phyloP scores from a whole-genome alignment of 129 eudicot species.

The Lonicera japonica region DNA sequence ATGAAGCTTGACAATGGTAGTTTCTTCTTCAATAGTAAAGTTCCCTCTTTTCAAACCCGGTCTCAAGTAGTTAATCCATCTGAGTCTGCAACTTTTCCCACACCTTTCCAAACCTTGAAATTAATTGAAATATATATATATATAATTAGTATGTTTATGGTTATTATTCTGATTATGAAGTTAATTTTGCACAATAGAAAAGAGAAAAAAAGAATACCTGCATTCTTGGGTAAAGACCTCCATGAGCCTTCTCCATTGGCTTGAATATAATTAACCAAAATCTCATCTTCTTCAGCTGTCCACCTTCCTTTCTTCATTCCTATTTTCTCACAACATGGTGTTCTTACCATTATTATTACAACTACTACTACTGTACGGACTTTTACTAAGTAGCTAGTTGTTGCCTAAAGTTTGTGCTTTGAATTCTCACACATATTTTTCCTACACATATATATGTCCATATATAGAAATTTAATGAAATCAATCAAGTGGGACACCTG shows the following conservation, averaged over 20 bases:
- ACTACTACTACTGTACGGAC: too few species aligned
- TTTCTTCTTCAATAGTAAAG: slow-evolving; percentile 2
- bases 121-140: too few species aligned
- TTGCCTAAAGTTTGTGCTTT: too few species aligned
- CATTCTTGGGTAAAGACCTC: slow-evolving; percentile 10
- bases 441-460: too few species aligned
- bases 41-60: slow-evolving; percentile 10
- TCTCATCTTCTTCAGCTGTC: slow-evolving; percentile 34
- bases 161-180: too few species aligned
- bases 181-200: too few species aligned
- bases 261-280: slow-evolving; percentile 21
- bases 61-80: slow-evolving; percentile 38
- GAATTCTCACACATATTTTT: too few species aligned
- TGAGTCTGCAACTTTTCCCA: slow-evolving; percentile 34
- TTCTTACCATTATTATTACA: slow-evolving; percentile 17
- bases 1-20: slow-evolving; percentile 26
- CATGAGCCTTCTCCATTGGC: slow-evolving; percentile 34
- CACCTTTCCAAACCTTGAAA: slow-evolving; percentile 27
- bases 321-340: slow-evolving; percentile 28
- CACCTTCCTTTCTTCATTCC: slow-evolving; percentile 28
- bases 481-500: too few species aligned
- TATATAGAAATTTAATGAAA: too few species aligned
- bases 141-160: too few species aligned
- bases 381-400: too few species aligned
- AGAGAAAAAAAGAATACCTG: not conserved